Evolutionary conservation across 306 rosid species (phyloP).

Genomic region (Carpinus fangiana): DNA sequence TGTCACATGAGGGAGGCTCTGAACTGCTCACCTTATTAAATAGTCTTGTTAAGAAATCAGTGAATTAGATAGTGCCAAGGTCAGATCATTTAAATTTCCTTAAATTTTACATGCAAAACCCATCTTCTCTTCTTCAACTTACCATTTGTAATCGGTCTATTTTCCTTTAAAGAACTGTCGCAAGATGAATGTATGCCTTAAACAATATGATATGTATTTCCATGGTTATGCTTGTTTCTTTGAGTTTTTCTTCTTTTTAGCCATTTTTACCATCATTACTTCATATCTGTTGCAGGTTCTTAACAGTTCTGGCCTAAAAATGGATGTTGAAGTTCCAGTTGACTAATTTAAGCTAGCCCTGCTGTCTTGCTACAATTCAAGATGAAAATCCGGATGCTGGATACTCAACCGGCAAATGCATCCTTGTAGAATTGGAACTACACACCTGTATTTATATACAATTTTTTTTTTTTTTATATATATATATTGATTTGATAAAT

Average conservation of each 20-base stretch:
- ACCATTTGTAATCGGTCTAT: background rate
- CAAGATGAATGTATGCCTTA: background rate
- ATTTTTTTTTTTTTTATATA: background rate
- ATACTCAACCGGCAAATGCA: background rate
- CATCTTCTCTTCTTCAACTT: background rate
- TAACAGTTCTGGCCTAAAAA: conserved; percentile 54
- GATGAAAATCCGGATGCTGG: conserved; percentile 21
- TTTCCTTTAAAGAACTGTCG: background rate
- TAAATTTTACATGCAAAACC: background rate
- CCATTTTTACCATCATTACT: conserved; percentile 10
- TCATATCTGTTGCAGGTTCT: conserved; percentile 56
- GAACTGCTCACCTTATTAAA: background rate
- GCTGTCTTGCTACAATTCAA: conserved; percentile 5
- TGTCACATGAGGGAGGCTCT: background rate
- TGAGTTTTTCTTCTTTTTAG: background rate
- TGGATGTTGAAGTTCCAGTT: conserved; percentile 83
- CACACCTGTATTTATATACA: background rate
- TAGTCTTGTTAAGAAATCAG: background rate
- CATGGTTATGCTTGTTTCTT: background rate
- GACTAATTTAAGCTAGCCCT: conserved; percentile 42
- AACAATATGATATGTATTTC: background rate
- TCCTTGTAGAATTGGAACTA: background rate
- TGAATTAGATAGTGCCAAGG: background rate
- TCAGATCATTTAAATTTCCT: background rate
- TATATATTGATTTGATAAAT: too few species aligned